Conservation (phyloP, 2,329 filamentous ascomycete genomes). For the Dothideomycetidae sp. region DNA sequence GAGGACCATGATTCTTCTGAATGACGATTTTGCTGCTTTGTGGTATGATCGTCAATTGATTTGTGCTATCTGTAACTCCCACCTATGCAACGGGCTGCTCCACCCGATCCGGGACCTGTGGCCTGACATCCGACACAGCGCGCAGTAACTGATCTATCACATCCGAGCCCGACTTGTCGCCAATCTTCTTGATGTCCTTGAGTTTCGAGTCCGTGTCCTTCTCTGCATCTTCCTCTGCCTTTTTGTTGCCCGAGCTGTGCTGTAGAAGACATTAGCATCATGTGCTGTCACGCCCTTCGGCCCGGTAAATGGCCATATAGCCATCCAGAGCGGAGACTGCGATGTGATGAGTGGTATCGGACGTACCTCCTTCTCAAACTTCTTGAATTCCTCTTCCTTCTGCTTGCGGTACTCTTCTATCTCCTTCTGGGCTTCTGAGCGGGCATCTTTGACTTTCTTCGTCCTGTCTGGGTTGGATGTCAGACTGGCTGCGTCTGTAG, state of each 20-base stretch:
- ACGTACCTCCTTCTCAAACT: slow-evolving; percentile 67
- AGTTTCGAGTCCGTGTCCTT: slow-evolving; percentile 72
- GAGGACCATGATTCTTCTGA: too few species aligned
- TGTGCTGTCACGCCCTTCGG: neutral
- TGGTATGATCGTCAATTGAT: too few species aligned
- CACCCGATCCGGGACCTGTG: slow-evolving; percentile 43
- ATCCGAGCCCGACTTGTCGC: slow-evolving; percentile 61
- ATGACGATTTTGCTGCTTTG: too few species aligned
- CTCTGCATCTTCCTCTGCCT: slow-evolving; percentile 54
- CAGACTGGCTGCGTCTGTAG: slow-evolving; percentile 12
- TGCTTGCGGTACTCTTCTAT: slow-evolving; percentile 80
- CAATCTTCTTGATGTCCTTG: slow-evolving; percentile 65
- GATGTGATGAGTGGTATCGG: neutral
- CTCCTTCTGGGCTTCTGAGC: slow-evolving; percentile 92
- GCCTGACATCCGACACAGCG: slow-evolving; percentile 74
- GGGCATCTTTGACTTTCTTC: slow-evolving; percentile 92
- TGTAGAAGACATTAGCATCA: slow-evolving; percentile 26
- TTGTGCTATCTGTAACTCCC: too few species aligned
- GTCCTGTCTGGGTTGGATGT: slow-evolving; percentile 54
- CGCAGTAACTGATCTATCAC: slow-evolving; percentile 73
- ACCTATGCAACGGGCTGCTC: slow-evolving; percentile 19
- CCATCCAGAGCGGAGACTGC: slow-evolving; percentile 2
- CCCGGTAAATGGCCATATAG: neutral
- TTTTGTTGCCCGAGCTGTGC: slow-evolving; percentile 85
- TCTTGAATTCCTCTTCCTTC: slow-evolving; percentile 91